Percentiles rank a stretch among this genome's conserved stretches.
phyloP scores from a whole-genome alignment of 2,329 filamentous ascomycete genomes.

The Plenodomus lindquistii region DNA sequence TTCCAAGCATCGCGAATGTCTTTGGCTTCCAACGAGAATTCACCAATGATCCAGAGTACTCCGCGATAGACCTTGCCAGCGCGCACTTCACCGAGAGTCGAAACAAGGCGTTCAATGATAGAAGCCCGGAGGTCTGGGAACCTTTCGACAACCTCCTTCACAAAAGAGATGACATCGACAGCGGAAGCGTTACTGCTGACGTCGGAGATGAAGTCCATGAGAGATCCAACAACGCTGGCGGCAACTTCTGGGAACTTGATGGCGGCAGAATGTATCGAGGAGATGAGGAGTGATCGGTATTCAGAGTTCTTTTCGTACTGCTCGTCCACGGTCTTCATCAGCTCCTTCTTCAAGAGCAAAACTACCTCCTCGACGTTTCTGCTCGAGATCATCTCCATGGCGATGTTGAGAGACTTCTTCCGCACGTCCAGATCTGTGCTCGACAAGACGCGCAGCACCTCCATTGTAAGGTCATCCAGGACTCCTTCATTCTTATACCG shows the following conservation, averaged over 20 bases:
- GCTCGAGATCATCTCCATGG: constrained; percentile 96
- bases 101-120: constrained; percentile 86
- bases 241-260: constrained; percentile 99
- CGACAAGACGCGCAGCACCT: constrained; percentile 90
- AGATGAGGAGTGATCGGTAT: constrained; percentile 82
- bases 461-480: constrained; percentile 93
- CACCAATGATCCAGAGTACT: constrained; percentile 95
- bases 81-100: constrained; percentile 88
- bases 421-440: constrained; percentile 96
- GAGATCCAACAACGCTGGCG: constrained; percentile 89
- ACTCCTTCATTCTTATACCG: constrained; percentile 88
- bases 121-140: constrained; percentile 87
- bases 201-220: constrained; percentile 99
- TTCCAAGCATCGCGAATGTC: constrained; percentile 98
- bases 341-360: constrained; percentile 92
- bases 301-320: constrained; percentile 82
- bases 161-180: constrained; percentile 96
- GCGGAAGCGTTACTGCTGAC: constrained; percentile 98
- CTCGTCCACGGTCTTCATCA: constrained; percentile 96
- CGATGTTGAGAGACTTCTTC: constrained; percentile 85
- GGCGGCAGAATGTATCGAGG: constrained; percentile 96
- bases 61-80: constrained; percentile 97
- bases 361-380: constrained; percentile 99
- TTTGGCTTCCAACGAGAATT: constrained; percentile 91
- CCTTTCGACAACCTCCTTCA: constrained; percentile 98